Evolutionary conservation across 805 yeast species (phyloP), one percentile per base, ranked within the genome.

Genomic region (Yamadazyma philogaea): DNA sequence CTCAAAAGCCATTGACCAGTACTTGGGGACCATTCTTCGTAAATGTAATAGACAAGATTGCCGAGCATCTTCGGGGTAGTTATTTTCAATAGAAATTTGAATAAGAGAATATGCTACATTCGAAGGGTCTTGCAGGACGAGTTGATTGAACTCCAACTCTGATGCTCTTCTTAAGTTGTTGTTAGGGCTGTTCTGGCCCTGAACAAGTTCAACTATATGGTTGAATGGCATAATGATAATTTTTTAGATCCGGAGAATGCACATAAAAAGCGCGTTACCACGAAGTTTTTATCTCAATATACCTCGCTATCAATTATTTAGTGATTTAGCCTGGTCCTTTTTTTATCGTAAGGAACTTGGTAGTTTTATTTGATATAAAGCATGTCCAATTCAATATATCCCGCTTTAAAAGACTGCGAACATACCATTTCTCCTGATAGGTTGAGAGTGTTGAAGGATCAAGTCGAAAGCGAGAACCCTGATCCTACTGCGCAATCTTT

Each of bases 1-100:
- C 41, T 77, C 81, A 59, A 89, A 88, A 0, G 86, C 95, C 6
- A 89, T 77, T 12, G 89, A 79, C 98, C 98, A 90, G 53, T 76
- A 79, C 51, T 72, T 65, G 0, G 89, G 84, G 1, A 87, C 83
- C 14, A 83, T 59, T 41, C 84, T 70, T 54, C 85, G 83, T 50
- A 87, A 59, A 47, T 84, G 81, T 26, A 87, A 63, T 30, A 89
- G 60, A 12, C 84, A 75, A 33, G 84, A 70, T 58, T 84, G 95
- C 51, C 84, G 68, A 0, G 71, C 15, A 4, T 73, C 59, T 2
- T 72, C 39, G 0, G 67, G 60, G 18, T 30, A 44, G 14, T 14
- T 17, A 1, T 54, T 19, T 3, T 49, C 51, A 1, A 49, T 37
- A 40, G 82, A 76, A 17, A 77, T 56, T 34, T 63, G 55, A 14